Evolutionary conservation across 2,329 filamentous ascomycete genomes (phyloP).

Genomic region (Pezicula carpinea): DNA sequence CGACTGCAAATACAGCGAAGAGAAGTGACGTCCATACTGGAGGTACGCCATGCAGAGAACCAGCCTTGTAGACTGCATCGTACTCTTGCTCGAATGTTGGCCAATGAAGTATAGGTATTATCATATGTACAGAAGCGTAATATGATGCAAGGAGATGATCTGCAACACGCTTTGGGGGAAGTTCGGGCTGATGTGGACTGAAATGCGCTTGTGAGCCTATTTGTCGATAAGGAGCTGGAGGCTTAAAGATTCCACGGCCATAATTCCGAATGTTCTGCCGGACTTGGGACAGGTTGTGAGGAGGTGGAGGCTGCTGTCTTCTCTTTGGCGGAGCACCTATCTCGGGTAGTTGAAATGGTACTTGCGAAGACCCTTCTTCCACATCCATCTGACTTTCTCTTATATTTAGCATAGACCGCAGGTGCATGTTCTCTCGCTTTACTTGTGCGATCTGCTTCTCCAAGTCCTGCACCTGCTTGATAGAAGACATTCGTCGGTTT

Average conservation of each 20-base stretch:
- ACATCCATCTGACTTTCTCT: conserved; percentile 40
- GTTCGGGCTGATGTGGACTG: conserved; percentile 51
- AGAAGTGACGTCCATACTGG: conserved; percentile 75
- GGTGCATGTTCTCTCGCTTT: conserved; percentile 71
- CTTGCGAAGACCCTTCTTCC: conserved; percentile 33
- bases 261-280: conserved; percentile 68
- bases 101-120: conserved; percentile 86
- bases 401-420: conserved; percentile 58
- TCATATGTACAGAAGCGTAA: conserved; percentile 69
- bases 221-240: conserved; percentile 63
- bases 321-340: conserved; percentile 62
- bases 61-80: conserved; percentile 68
- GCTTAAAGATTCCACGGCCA: conserved; percentile 75
- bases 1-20: conserved; percentile 79
- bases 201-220: conserved; percentile 43
- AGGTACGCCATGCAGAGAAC: conserved; percentile 54
- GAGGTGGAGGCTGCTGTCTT: conserved; percentile 53
- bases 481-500: conserved; percentile 96
- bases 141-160: conserved; percentile 75
- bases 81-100: conserved; percentile 73
- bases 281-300: conserved; percentile 67
- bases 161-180: conserved; percentile 66
- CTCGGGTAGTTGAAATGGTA: conserved; percentile 54
- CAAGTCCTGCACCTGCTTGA: conserved; percentile 97
- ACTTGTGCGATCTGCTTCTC: conserved; percentile 84